These are phyloP conservation scores for Verbena officinalis DNA, from an alignment of 257 asterid species.

Conservation along the genomic window DNA sequence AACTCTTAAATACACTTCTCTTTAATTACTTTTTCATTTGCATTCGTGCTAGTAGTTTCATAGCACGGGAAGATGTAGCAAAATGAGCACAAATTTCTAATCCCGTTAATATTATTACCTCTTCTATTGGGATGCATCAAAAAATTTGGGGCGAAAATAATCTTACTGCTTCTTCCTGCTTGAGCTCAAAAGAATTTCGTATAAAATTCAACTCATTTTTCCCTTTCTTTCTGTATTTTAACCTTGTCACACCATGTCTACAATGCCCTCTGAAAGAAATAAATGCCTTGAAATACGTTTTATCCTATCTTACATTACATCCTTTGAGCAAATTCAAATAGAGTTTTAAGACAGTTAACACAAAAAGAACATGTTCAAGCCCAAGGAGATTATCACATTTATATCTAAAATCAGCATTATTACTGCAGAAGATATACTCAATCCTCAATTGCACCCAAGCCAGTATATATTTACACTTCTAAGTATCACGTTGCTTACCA, in stretches of 20 bases:
- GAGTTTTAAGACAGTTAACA: conserved; percentile 2
- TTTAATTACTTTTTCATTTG: background rate
- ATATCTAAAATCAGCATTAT: conserved; percentile 1
- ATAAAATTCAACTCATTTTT: conserved; percentile 5
- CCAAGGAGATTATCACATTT: conserved; percentile 16
- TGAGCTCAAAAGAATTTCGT: background rate
- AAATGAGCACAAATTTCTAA: background rate
- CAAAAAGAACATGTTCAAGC: background rate
- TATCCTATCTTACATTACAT: too few species aligned
- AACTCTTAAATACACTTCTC: background rate
- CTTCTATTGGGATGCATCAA: conserved; percentile 3
- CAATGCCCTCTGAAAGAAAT: background rate
- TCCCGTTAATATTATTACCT: too few species aligned
- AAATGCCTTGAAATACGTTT: too few species aligned
- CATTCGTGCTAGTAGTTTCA: background rate
- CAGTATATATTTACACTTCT: background rate
- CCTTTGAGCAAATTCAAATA: conserved; percentile 3
- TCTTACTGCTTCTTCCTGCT: background rate
- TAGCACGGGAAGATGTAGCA: conserved; percentile 8
- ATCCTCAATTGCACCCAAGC: conserved; percentile 1
- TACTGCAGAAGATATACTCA: background rate
- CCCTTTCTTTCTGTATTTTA: background rate
- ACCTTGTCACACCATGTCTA: background rate
- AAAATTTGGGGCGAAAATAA: background rate
- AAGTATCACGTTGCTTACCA: conserved; percentile 1